Evolutionary conservation across 2,329 filamentous ascomycete genomes (phyloP).

Genomic region (Pestalotiopsis sp.): DNA sequence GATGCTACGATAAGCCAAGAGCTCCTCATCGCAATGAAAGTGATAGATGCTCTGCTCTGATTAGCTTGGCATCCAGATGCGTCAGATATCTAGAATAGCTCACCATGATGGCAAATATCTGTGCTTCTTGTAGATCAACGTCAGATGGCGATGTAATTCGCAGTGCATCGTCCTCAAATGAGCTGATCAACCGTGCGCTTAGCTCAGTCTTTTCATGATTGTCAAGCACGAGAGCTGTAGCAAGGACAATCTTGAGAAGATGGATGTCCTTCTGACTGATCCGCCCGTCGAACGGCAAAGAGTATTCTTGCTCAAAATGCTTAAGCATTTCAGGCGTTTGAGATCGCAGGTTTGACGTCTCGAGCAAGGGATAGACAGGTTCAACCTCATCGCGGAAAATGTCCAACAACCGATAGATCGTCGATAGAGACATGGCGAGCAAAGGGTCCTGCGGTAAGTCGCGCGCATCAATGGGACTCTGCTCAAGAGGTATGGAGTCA

Average conservation of each 20-base stretch:
- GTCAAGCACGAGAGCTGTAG: constrained; percentile 5
- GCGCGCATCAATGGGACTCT: neutral
- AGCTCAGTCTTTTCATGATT: constrained; percentile 9
- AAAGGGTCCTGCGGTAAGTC: constrained; percentile 4
- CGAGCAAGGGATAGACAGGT: constrained; percentile 7
- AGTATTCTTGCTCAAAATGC: neutral
- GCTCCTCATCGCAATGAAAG: constrained; percentile 11
- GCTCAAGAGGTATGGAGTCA: neutral
- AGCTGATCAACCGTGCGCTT: neutral
- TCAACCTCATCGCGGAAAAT: constrained; percentile 4
- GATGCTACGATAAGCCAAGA: constrained; percentile 7
- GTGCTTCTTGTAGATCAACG: constrained; percentile 6
- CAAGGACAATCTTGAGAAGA: constrained; percentile 8
- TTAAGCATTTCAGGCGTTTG: neutral
- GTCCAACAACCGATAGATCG: neutral
- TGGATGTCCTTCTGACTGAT: constrained; percentile 8
- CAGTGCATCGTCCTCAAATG: constrained; percentile 6
- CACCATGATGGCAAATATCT: constrained; percentile 11
- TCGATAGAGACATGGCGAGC: neutral
- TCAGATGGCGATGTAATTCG: constrained; percentile 2
- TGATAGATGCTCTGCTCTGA: neutral
- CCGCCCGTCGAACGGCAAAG: neutral
- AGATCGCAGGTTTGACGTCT: neutral
- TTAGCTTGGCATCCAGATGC: neutral
- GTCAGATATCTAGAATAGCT: neutral